These are phyloP conservation scores for Penicillium chermesinum DNA, from an alignment of 495 filamentous ascomycete species.

Conservation along the genomic window DNA sequence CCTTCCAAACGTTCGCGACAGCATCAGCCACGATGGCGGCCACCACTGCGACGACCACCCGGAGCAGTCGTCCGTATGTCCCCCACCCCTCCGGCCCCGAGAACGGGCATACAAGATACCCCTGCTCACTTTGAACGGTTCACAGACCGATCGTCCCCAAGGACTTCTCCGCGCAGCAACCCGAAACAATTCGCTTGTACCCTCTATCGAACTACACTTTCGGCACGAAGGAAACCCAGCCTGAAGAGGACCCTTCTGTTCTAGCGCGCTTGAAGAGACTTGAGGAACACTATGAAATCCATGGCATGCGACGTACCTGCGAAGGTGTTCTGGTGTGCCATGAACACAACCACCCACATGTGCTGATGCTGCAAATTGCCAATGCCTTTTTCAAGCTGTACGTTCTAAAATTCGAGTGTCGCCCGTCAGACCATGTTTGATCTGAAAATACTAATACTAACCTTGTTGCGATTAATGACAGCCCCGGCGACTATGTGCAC, in stretches of 20 bases:
- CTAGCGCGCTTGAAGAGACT: slow-evolving; percentile 85
- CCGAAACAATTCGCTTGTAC: slow-evolving; percentile 85
- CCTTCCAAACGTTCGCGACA: neutral
- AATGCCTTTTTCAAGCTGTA: slow-evolving; percentile 98
- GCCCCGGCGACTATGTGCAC: slow-evolving; percentile 91
- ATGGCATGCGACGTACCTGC: slow-evolving; percentile 96
- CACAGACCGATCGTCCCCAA: slow-evolving; percentile 69
- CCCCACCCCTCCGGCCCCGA: too few species aligned
- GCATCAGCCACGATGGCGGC: slow-evolving; percentile 64
- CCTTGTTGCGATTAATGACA: too few species aligned
- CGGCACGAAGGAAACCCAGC: slow-evolving; percentile 94
- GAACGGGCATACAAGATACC: too few species aligned
- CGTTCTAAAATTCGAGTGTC: too few species aligned
- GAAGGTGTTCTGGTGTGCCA: slow-evolving; percentile 96
- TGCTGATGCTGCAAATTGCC: slow-evolving; percentile 97
- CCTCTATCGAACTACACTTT: slow-evolving; percentile 98
- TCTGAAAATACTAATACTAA: too few species aligned
- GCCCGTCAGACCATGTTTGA: too few species aligned
- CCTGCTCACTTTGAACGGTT: slow-evolving; percentile 3
- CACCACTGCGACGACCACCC: slow-evolving; percentile 60
- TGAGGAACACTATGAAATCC: slow-evolving; percentile 84
- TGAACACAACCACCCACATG: slow-evolving; percentile 97
- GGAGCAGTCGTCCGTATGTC: slow-evolving; percentile 64
- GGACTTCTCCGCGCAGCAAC: slow-evolving; percentile 82
- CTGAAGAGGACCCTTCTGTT: slow-evolving; percentile 95